Conservation (phyloP, 2,329 filamentous ascomycete species). For the Colletotrichum sp. region DNA sequence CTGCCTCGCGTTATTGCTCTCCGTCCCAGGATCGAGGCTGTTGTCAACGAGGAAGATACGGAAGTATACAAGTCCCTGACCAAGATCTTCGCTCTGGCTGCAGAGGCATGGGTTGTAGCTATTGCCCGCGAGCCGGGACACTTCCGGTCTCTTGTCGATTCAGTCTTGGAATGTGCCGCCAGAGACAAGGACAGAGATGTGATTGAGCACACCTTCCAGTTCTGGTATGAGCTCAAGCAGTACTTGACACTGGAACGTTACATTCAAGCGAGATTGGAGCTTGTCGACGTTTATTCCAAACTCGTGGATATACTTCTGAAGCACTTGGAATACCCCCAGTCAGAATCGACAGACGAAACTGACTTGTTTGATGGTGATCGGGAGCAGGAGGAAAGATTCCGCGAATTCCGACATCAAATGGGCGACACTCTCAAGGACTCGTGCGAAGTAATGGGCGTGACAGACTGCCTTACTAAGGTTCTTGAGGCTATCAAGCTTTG, state of each 20-base stretch:
- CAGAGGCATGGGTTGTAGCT: conserved; percentile 91
- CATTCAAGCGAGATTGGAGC: conserved; percentile 77
- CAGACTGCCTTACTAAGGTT: conserved; percentile 88
- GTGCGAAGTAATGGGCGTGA: conserved; percentile 93
- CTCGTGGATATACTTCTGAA: conserved; percentile 92
- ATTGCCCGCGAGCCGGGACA: conserved; percentile 83
- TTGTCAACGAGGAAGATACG: conserved; percentile 79
- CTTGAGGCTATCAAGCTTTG: conserved; percentile 86
- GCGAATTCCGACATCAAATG: conserved; percentile 96
- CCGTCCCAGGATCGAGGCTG: conserved; percentile 75
- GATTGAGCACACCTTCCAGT: conserved; percentile 91
- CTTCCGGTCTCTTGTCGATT: conserved; percentile 86
- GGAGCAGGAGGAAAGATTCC: conserved; percentile 95
- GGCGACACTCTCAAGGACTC: conserved; percentile 97
- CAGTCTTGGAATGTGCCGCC: conserved; percentile 88
- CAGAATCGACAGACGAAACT: conserved; percentile 73
- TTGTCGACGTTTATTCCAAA: conserved; percentile 83
- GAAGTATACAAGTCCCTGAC: conserved; percentile 90
- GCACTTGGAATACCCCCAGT: conserved; percentile 85
- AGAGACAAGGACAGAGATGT: conserved; percentile 89
- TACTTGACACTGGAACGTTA: conserved; percentile 92
- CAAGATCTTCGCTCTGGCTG: conserved; percentile 89
- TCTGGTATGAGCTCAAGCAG: conserved; percentile 99
- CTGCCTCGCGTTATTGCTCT: conserved; percentile 82
- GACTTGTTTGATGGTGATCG: conserved; percentile 96